phyloP scores from a whole-genome alignment of 2,329 filamentous ascomycete species.

The Chaetomiaceae sp. region DNA sequence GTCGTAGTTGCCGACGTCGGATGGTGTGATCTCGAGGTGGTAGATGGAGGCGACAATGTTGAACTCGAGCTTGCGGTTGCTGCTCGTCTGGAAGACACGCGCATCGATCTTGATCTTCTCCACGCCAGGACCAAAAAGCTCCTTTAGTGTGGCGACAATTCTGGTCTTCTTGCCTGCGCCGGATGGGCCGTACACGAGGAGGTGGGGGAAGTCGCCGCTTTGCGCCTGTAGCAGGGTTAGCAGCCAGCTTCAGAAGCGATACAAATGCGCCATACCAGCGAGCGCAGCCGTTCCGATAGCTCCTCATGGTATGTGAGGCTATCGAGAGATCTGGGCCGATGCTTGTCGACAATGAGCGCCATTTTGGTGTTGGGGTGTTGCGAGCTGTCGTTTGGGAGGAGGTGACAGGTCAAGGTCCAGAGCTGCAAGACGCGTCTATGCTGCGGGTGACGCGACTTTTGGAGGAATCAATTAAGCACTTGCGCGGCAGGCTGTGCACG shows the following conservation, averaged over 20 bases:
- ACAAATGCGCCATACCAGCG: constrained; percentile 59
- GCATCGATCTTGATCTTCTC: constrained; percentile 99
- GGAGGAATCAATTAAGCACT: constrained; percentile 24
- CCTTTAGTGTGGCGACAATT: constrained; percentile 90
- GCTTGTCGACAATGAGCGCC: constrained; percentile 69
- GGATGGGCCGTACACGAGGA: constrained; percentile 93
- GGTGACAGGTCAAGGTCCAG: neutral
- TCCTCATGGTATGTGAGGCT: constrained; percentile 82
- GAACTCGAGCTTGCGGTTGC: constrained; percentile 97
- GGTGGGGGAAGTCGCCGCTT: constrained; percentile 95
- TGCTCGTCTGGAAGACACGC: constrained; percentile 90
- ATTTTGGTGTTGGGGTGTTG: constrained; percentile 36
- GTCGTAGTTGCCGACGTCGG: constrained; percentile 94
- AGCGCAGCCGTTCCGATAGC: constrained; percentile 79
- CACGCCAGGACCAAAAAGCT: constrained; percentile 92
- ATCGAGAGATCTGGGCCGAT: constrained; percentile 70
- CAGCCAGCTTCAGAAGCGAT: neutral
- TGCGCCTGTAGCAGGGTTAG: constrained; percentile 62
- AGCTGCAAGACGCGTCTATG: constrained; percentile 22
- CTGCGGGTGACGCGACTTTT: constrained; percentile 19
- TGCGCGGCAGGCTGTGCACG: constrained; percentile 16
- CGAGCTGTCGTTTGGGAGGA: neutral
- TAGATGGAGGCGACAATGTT: constrained; percentile 97
- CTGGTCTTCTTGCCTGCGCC: constrained; percentile 97
- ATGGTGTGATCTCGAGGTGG: constrained; percentile 96